Evolutionary conservation across 345 rosid genomes (phyloP), one percentile per base, ranked within the genome.

Genomic region (Rubroshorea leprosula): DNA sequence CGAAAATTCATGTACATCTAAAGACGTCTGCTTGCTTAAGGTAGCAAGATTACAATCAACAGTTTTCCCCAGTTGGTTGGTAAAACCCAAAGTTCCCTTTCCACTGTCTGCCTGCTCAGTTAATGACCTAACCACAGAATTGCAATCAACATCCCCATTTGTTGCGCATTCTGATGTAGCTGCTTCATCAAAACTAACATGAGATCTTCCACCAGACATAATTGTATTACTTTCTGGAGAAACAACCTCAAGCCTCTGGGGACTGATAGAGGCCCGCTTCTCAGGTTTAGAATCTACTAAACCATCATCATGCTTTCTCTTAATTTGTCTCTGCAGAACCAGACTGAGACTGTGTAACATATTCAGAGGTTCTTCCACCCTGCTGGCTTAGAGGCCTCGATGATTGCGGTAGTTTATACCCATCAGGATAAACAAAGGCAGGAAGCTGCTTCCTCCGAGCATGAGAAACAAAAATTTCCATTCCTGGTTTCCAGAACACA

Each of bases 401-500:
- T 51, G 64, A 72, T 39, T 79, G 85, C 65, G 74, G 63, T 45
- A 79, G 68, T 60, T 61, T 78, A 58, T 72, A 68, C 39, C 89
- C 94, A 69, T 71, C 83, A 15, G 90, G 89, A 44, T 75, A 86
- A 65, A 83, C 85, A 70, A 77, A 86, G 39, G 69, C 62, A 26
- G 93, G 93, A 58, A 86, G 80, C 72, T 77, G 80, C 64, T 79
- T 82, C 60, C 87, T 79, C 67, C 83, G 83, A 51, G 77, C 89
- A 76, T 86, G 93, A 67, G 83, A 80, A 68, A 86, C 85, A 60
- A 29, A 74, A 47, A 83, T 71, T 49, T 81, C 83, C 93, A 83
- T 86, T 67, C 93, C 87, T 25, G 83, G 89, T 64, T 86, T 86
- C 93, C 87, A 77, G 57, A 75, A 77, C 78, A 68, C 31, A 62